These are phyloP conservation scores for Bryoglossum gracile DNA, from an alignment of 495 filamentous ascomycete genomes.

Conservation along the genomic window DNA sequence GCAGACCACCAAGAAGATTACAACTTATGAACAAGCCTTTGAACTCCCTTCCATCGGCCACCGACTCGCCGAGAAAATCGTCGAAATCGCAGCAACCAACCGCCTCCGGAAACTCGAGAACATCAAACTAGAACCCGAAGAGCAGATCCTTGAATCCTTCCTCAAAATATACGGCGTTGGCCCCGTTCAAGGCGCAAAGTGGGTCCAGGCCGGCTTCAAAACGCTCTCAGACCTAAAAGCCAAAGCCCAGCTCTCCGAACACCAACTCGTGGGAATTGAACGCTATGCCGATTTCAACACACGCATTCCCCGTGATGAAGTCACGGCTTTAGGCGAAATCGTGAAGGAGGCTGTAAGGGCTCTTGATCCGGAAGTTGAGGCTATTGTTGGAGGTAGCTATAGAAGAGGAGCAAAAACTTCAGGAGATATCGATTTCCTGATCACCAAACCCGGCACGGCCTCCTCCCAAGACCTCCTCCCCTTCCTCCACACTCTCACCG, in stretches of 20 bases:
- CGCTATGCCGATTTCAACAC: slow-evolving; percentile 76
- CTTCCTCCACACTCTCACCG: slow-evolving; percentile 59
- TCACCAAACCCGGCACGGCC: slow-evolving; percentile 61
- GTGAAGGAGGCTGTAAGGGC: slow-evolving; percentile 54
- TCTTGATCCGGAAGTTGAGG: slow-evolving; percentile 53
- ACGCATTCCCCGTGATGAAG: slow-evolving; percentile 76
- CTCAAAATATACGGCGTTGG: slow-evolving; percentile 78
- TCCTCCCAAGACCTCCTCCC: slow-evolving; percentile 52
- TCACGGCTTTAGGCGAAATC: slow-evolving; percentile 58
- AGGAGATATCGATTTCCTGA: slow-evolving; percentile 80
- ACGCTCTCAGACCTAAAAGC: slow-evolving; percentile 64
- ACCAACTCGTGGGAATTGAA: slow-evolving; percentile 73
- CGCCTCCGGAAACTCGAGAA: slow-evolving; percentile 66
- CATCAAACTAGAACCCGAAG: slow-evolving; percentile 55
- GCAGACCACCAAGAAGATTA: slow-evolving; percentile 55
- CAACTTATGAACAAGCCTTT: slow-evolving; percentile 59
- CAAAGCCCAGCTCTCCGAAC: slow-evolving; percentile 58
- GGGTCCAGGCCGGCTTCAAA: slow-evolving; percentile 70
- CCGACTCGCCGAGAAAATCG: slow-evolving; percentile 78
- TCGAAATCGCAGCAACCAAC: slow-evolving; percentile 78
- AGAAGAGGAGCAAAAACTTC: slow-evolving; percentile 67
- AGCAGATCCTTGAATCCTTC: slow-evolving; percentile 59
- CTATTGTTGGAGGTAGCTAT: slow-evolving; percentile 79
- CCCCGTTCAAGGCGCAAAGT: slow-evolving; percentile 58
- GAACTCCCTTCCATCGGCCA: slow-evolving; percentile 64